Conservation (phyloP, 169 alveolate species). For the Plasmodium vivax region DNA sequence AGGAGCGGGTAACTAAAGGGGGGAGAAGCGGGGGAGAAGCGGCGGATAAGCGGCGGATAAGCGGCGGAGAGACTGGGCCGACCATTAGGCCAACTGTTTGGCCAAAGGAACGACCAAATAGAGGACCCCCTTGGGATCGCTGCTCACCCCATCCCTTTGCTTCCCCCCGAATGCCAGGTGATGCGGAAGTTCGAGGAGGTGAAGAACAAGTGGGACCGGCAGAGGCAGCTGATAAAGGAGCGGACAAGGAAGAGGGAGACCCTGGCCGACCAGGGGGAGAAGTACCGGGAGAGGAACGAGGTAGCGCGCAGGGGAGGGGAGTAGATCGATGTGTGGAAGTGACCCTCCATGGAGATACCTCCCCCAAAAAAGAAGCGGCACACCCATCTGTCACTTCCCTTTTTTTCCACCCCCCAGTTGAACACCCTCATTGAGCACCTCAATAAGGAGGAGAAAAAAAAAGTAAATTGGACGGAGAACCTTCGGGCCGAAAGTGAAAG, state of each 20-base stretch:
- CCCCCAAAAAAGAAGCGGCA: not conserved
- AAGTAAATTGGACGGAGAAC: slow-evolving; percentile 46
- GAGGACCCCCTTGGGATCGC: not conserved
- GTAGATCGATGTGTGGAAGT: not conserved
- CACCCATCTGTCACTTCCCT: not conserved
- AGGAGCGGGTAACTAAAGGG: slow-evolving; percentile 31
- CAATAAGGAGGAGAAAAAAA: slow-evolving; percentile 56
- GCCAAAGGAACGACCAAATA: not conserved
- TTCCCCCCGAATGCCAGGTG: slow-evolving; percentile 1
- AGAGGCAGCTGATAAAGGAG: slow-evolving; percentile 23
- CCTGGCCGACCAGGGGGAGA: slow-evolving; percentile 66
- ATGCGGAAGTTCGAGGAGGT: slow-evolving; percentile 24
- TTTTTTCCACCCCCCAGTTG: not conserved
- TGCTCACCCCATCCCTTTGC: not conserved
- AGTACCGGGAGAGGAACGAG: slow-evolving; percentile 43
- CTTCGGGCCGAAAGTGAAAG: slow-evolving; percentile 10
- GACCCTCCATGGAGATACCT: not conserved
- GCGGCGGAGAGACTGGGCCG: not conserved
- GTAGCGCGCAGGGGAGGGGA: not conserved
- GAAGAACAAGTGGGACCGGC: slow-evolving; percentile 31
- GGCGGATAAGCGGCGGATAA: too few species aligned
- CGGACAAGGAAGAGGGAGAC: slow-evolving; percentile 50
- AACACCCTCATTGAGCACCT: slow-evolving; percentile 42
- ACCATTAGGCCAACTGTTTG: not conserved
- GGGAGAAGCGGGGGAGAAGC: too few species aligned